Evolutionary conservation across 2,329 filamentous ascomycete species (phyloP), one percentile per base, ranked within the genome.

Genomic region (Trichoderma sp.): DNA sequence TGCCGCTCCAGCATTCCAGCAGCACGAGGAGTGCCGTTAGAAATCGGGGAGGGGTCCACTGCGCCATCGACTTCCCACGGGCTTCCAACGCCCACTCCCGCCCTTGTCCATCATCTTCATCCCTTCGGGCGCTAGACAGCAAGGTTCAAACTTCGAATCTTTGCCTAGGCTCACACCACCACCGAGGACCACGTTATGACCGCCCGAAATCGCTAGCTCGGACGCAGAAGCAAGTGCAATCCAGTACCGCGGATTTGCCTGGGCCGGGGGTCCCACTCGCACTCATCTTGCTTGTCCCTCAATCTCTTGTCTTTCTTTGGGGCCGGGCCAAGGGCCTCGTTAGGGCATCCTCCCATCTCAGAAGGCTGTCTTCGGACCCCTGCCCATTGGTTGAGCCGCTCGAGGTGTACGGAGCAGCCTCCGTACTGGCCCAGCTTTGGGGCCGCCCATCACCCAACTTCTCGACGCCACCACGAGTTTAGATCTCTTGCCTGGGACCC

Each of bases 391-490:
- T 47, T 43, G 12, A 66, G 41, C 41, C 28, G 43, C 43, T 67
- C 60, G 30, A 64, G 47, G 59, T 63, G 67, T 69, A 57, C 61
- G 51, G 61, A 57, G 45, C 12, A 17, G 14, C 9, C 41, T 63
- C 59, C 50, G 59, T 63, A 55, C 59, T 55, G 63, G 67, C 64
- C 66, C 44, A 55, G 55, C 63, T 65, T 58, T 47, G 45, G 59
- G 44, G 26, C 34, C 50, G 71, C 66, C 70, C 69, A 73, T 71
- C 71, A 52, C 45, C 71, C 72, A 70, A 67, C 70, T 69, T 68
- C 45, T 45, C 52, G 71, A 70, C 74, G 73, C 74, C 74, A 76
- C 74, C 74, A 75, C 74, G 74, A 74, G 69, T 73, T 72, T 26
- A 76, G 74, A 76, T 76, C 74, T 76, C 74, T 76, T 50, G 59